Evolutionary conservation across 2,329 filamentous ascomycete species (phyloP), one percentile per base, ranked within the genome.

Genomic region (Periconia sp.): DNA sequence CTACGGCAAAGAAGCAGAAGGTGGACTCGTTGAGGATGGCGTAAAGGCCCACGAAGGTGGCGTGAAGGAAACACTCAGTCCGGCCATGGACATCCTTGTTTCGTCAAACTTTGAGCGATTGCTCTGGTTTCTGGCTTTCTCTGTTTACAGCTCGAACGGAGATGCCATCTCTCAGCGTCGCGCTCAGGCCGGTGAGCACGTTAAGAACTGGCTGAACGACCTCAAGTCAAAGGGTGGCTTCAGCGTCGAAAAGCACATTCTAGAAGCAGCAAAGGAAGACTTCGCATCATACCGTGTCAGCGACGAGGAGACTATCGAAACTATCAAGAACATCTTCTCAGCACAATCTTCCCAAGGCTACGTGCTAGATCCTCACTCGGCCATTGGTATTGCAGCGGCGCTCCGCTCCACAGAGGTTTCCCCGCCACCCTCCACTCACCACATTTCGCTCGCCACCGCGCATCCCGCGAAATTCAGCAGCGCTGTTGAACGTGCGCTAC

Each of bases 71-170:
- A 99, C 94, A 0, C 81, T 95, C 37, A 91, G 87, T 57, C 94
- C 94, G 0, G 94, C 94, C 32, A 97, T 99, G 94, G 94, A 99
- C 70, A 97, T 97, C 54, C 79, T 97, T 3, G 92, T 97, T 10
- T 92, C 88, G 17, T 94, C 88, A 69, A 99, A 99, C 77, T 97
- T 99, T 67, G 94, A 99, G 78, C 84, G 94, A 22, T 79, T 99
- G 4, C 79, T 99, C 9, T 97, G 92, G 92, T 96, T 89, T 78
- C 78, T 97, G 19, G 87, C 90, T 2, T 89, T 89, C 73, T 58
- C 65, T 24, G 65, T 69, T 3, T 69, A 68, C 52, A 68, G 58
- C 57, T 60, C 66, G 24, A 70, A 70, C 40, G 69, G 72, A 13
- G 57, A 63, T 16, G 57, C 65, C 11, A 65, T 73, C 5, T 71